A percentile compares a stretch with the other conserved stretches of the same genome.
Evolutionary conservation across 768 basidiomycete species (phyloP).

Genomic region (Hypholoma fasciculare): DNA sequence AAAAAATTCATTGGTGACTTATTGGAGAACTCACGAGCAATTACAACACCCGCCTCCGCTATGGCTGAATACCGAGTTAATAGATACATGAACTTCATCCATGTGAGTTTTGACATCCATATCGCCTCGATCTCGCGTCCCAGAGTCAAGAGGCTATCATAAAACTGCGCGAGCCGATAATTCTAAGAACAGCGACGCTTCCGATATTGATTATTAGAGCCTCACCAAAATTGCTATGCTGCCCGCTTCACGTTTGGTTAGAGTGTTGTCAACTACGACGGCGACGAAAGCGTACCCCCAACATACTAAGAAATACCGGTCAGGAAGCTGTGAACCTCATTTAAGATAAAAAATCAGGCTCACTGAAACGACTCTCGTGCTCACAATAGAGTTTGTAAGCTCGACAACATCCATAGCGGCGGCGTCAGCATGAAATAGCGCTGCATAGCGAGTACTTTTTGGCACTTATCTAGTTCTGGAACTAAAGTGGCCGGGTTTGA

Average conservation of each 20-base stretch:
- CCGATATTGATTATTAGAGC: not conserved
- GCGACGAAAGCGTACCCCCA: not conserved
- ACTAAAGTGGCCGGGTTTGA: not conserved
- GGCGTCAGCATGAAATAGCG: not conserved
- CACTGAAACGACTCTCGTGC: not conserved
- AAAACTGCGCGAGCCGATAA: conserved; percentile 8
- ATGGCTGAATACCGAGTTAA: conserved; percentile 21
- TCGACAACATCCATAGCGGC: not conserved
- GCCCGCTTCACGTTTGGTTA: conserved; percentile 2
- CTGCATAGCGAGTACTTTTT: not conserved
- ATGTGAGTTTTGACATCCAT: conserved; percentile 16
- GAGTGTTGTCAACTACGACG: not conserved
- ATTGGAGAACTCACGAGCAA: conserved; percentile 14
- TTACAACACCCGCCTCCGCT: conserved; percentile 18
- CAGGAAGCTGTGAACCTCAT: not conserved
- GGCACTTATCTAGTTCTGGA: not conserved
- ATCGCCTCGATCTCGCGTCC: conserved; percentile 16
- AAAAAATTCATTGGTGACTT: not conserved
- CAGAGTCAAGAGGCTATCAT: conserved; percentile 17
- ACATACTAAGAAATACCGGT: not conserved
- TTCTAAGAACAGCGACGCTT: not conserved
- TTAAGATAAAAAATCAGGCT: not conserved
- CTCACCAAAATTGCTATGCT: conserved; percentile 10
- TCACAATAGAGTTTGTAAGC: not conserved
- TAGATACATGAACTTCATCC: conserved; percentile 18